phyloP scores from a whole-genome alignment of 305 asterid genomes.

The Rubia peregrina region DNA sequence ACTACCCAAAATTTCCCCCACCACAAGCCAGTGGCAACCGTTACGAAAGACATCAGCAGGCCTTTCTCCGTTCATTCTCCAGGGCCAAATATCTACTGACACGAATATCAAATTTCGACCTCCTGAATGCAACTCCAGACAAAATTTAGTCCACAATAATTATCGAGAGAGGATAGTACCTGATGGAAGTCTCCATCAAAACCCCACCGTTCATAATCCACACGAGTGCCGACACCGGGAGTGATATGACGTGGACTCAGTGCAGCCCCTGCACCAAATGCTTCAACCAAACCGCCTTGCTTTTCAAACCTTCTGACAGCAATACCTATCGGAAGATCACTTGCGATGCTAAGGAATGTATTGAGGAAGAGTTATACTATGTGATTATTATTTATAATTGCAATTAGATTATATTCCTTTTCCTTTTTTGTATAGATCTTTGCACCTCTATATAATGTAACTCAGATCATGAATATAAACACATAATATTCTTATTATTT shows the following conservation, averaged over 20 bases:
- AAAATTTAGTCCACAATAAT: background rate
- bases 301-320: constrained; percentile 23
- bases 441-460: too few relatives aligned
- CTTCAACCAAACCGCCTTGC: constrained; percentile 10
- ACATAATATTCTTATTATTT: too few relatives aligned
- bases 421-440: too few relatives aligned
- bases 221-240: constrained; percentile 45
- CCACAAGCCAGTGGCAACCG: too few relatives aligned
- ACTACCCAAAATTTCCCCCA: background rate
- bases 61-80: constrained; percentile 36
- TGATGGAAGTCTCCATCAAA: constrained; percentile 46
- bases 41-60: too few relatives aligned
- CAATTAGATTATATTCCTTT: too few relatives aligned
- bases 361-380: too few relatives aligned
- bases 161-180: constrained; percentile 30
- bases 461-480: too few relatives aligned
- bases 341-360: constrained; percentile 19
- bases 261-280: background rate
- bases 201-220: constrained; percentile 44
- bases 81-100: constrained; percentile 18
- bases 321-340: constrained; percentile 11
- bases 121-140: background rate
- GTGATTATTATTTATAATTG: too few relatives aligned
- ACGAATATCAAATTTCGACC: background rate
- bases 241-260: constrained; percentile 30